Conservation (phyloP, 2,329 filamentous ascomycete genomes). For the Diatrype stigma region DNA sequence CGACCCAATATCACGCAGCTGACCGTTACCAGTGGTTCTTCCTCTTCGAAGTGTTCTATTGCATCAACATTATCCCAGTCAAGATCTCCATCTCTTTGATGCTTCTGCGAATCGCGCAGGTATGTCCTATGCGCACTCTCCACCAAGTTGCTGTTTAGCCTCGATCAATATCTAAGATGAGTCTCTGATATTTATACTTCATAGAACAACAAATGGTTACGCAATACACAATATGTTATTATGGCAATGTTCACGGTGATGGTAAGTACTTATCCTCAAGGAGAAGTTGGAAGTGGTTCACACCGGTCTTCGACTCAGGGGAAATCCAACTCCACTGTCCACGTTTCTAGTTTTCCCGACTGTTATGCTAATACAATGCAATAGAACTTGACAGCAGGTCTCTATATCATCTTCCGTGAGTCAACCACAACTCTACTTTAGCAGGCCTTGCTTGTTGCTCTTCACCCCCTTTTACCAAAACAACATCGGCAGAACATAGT, state of each 20-base stretch:
- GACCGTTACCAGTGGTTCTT: conserved; percentile 12
- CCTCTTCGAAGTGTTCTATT: conserved; percentile 17
- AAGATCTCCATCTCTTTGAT: conserved; percentile 13
- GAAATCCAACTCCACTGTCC: neutral
- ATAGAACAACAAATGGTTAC: conserved; percentile 7
- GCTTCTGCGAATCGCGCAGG: conserved; percentile 11
- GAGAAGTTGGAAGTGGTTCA: neutral
- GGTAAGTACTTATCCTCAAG: neutral
- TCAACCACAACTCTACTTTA: neutral
- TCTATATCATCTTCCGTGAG: conserved; percentile 17
- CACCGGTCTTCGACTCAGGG: no score
- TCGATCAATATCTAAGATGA: neutral
- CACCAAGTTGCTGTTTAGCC: neutral
- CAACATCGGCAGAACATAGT: no score
- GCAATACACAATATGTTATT: conserved; percentile 6
- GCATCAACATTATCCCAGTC: conserved; percentile 14
- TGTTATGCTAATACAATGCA: neutral
- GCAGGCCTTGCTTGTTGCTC: neutral
- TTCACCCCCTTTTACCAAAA: no score
- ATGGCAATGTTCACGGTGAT: conserved; percentile 14
- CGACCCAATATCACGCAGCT: neutral
- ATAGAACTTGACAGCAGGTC: conserved; percentile 10
- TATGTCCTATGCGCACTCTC: neutral
- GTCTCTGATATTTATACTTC: neutral
- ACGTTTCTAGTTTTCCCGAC: neutral